Conservation (phyloP, 805 yeast species). For the Saturnispora kantuleensis region DNA sequence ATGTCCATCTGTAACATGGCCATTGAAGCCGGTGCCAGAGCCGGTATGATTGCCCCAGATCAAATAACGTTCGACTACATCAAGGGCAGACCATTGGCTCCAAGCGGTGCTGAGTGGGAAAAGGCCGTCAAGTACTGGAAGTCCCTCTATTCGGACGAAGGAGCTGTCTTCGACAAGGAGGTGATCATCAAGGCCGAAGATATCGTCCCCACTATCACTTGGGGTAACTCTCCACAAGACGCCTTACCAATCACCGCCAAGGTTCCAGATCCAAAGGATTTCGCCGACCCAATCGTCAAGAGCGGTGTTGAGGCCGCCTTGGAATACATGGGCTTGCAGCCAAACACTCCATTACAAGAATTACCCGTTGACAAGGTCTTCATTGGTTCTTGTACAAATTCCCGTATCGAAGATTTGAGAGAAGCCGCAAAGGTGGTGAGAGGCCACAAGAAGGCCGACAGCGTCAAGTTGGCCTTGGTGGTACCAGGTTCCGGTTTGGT, state of each 20-base stretch:
- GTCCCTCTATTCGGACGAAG: slow-evolving; percentile 78
- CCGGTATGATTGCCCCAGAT: slow-evolving; percentile 98
- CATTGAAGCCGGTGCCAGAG: slow-evolving; percentile 98
- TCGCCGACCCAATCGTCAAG: slow-evolving; percentile 62
- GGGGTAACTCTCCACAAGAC: slow-evolving; percentile 99
- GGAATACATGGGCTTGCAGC: slow-evolving; percentile 79
- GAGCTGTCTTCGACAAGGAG: slow-evolving; percentile 81
- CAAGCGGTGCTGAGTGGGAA: slow-evolving; percentile 90
- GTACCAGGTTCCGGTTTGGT: slow-evolving; percentile 98
- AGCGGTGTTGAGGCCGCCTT: slow-evolving; percentile 88
- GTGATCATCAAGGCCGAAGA: slow-evolving; percentile 74
- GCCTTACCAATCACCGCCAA: slow-evolving; percentile 87
- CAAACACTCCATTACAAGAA: slow-evolving; percentile 72
- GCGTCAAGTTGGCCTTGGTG: slow-evolving; percentile 73
- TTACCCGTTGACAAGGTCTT: slow-evolving; percentile 85
- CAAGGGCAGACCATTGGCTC: slow-evolving; percentile 91
- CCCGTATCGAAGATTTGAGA: slow-evolving; percentile 93
- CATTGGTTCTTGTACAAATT: slow-evolving; percentile 96
- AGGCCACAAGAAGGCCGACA: slow-evolving; percentile 79
- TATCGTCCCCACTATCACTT: slow-evolving; percentile 90
- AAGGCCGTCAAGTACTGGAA: slow-evolving; percentile 90
- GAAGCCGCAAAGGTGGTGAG: slow-evolving; percentile 90
- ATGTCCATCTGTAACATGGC: slow-evolving; percentile 99
- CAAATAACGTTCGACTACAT: slow-evolving; percentile 79
- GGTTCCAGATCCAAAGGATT: slow-evolving; percentile 83